phyloP scores from a whole-genome alignment of 768 basidiomycete genomes.

The Pleurotus platypus region DNA sequence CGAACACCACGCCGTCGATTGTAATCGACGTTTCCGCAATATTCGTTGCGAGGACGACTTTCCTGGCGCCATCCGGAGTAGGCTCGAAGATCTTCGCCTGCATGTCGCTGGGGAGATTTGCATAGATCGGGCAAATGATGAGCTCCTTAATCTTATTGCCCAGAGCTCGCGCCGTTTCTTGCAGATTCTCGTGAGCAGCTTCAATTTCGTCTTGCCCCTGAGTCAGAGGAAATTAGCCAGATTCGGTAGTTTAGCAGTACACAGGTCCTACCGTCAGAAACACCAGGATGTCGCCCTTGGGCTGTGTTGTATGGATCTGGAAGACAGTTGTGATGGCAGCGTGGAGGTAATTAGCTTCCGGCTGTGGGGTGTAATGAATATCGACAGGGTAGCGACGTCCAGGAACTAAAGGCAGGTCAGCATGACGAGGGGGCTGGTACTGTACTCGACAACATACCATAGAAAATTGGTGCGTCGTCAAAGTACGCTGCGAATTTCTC shows the following conservation, averaged over 20 bases:
- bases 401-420: constrained; percentile 58
- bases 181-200: constrained; percentile 91
- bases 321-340: constrained; percentile 98
- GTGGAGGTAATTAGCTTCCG: constrained; percentile 98
- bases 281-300: constrained; percentile 95
- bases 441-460: constrained; percentile 47
- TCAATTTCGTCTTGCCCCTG: constrained; percentile 99
- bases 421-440: background rate
- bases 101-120: constrained; percentile 99
- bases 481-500: constrained; percentile 99
- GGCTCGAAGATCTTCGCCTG: constrained; percentile 99
- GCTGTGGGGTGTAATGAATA: constrained; percentile 98
- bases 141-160: constrained; percentile 96
- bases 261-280: constrained; percentile 78
- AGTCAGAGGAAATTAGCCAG: background rate
- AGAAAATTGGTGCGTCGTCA: constrained; percentile 93
- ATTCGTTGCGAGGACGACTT: constrained; percentile 97
- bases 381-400: constrained; percentile 97
- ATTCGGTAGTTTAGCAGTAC: background rate
- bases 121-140: constrained; percentile 96
- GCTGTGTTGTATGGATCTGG: constrained; percentile 98
- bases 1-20: constrained; percentile 98
- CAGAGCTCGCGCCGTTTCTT: constrained; percentile 90
- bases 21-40: constrained; percentile 99
- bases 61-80: constrained; percentile 92